Conservation (phyloP, 2,329 filamentous ascomycete species). For the Hypocrella siamensis region DNA sequence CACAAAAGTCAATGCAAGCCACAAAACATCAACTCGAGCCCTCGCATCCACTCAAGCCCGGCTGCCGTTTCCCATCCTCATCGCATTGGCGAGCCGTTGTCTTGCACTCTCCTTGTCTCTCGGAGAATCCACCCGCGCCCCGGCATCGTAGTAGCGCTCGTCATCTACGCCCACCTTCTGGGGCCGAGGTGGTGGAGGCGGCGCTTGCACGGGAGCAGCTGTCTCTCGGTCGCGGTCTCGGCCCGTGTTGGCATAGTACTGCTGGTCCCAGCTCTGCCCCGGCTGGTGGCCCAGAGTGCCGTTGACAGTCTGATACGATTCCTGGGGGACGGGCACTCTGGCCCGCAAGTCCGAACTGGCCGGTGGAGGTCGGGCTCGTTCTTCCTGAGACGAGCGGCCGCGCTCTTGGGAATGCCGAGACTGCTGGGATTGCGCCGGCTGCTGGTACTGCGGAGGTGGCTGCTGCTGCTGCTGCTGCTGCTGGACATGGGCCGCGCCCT, state of each 20-base stretch:
- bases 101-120: conserved; percentile 15
- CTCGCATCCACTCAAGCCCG: too few relatives aligned
- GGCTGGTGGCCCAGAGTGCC: conserved; percentile 9
- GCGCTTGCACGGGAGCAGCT: conserved; percentile 12
- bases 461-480: conserved; percentile 5
- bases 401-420: conserved; percentile 2
- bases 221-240: conserved; percentile 14
- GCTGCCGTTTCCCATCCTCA: conserved; percentile 11
- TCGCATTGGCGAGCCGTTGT: conserved; percentile 16
- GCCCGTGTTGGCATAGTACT: conserved; percentile 3
- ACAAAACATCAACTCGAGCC: too few relatives aligned
- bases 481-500: conserved; percentile 2
- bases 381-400: conserved; percentile 3
- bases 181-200: conserved; percentile 20
- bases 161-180: conserved; percentile 21
- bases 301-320: conserved; percentile 8
- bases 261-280: conserved; percentile 2
- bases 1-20: too few relatives aligned
- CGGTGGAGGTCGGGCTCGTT: conserved; percentile 1
- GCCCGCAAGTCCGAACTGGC: conserved; percentile 3
- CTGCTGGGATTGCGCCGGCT: conserved; percentile 7
- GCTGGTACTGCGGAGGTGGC: conserved; percentile 5
- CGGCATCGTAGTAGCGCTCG: conserved; percentile 15
- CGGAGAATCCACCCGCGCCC: conserved; percentile 8
- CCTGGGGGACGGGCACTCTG: conserved; percentile 9